Conservation (phyloP, 2,329 filamentous ascomycete species). For the Aureobasidium sp. region DNA sequence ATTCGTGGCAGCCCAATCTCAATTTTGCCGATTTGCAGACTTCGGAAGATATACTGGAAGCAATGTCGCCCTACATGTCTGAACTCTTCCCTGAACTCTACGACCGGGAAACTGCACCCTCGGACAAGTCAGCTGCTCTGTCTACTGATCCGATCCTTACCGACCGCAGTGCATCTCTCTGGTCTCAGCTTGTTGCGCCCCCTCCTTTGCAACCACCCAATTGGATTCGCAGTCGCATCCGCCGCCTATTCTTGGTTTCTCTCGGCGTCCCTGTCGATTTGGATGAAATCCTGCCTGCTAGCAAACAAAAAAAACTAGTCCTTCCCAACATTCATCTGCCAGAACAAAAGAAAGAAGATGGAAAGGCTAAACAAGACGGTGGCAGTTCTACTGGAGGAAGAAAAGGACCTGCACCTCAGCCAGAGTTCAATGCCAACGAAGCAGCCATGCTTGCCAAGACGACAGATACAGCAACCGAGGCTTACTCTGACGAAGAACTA, state of each 20-base stretch:
- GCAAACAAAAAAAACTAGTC: constrained; percentile 95
- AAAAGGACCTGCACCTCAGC: constrained; percentile 56
- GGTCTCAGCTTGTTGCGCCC: constrained; percentile 92
- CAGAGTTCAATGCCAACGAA: constrained; percentile 68
- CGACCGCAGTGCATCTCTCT: constrained; percentile 78
- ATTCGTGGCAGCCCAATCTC: constrained; percentile 12
- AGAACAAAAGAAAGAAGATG: constrained; percentile 21
- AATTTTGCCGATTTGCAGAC: constrained; percentile 19
- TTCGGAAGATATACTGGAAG: constrained; percentile 49
- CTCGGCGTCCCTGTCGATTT: constrained; percentile 92
- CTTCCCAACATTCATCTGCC: constrained; percentile 62
- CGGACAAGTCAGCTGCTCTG: constrained; percentile 21
- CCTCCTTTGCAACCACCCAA: constrained; percentile 92
- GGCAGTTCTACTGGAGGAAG: constrained; percentile 19
- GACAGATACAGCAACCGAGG: constrained; percentile 71
- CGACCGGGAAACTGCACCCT: constrained; percentile 23
- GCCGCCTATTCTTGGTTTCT: constrained; percentile 89
- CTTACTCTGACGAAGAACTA: constrained; percentile 71
- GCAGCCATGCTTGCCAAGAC: constrained; percentile 72
- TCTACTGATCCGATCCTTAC: constrained; percentile 56
- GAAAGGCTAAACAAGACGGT: constrained; percentile 12
- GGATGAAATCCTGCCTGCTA: constrained; percentile 92
- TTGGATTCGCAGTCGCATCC: constrained; percentile 93
- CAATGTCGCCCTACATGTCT: constrained; percentile 58
- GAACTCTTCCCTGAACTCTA: constrained; percentile 52